Evolutionary conservation across 345 rosid genomes (phyloP).

Genomic region (Camelina hispida): DNA sequence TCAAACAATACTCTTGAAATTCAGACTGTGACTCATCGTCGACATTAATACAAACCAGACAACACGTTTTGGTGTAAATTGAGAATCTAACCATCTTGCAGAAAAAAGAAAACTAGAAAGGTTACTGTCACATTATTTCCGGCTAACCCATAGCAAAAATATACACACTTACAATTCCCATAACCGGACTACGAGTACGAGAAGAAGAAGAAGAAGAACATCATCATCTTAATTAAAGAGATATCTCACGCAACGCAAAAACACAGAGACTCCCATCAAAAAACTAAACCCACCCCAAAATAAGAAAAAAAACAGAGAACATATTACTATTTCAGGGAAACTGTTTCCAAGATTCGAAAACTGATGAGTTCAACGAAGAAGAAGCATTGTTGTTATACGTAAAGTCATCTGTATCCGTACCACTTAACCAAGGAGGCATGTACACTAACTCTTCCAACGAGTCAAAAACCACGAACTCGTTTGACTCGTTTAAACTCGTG

Average conservation of each 20-base stretch:
- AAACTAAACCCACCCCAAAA: neutral
- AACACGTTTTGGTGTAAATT: neutral
- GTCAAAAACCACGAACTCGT: constrained; percentile 64
- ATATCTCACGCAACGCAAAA: constrained; percentile 31
- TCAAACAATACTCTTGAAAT: no score
- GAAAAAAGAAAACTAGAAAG: neutral
- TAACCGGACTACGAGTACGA: neutral
- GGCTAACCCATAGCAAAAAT: neutral
- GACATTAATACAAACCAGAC: neutral
- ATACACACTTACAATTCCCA: constrained; percentile 23
- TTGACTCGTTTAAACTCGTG: constrained; percentile 52
- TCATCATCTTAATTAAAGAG: constrained; percentile 22
- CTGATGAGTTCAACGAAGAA: constrained; percentile 19
- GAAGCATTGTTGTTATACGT: constrained; percentile 30
- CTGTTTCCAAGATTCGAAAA: constrained; percentile 31
- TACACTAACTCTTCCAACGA: constrained; percentile 52
- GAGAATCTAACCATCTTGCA: neutral
- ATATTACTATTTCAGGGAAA: constrained; percentile 17
- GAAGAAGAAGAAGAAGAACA: neutral
- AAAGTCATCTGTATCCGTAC: constrained; percentile 22
- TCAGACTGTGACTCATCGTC: no score
- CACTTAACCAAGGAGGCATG: constrained; percentile 39
- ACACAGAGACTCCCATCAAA: constrained; percentile 31
- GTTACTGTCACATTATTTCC: constrained; percentile 6
- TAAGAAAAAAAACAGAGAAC: neutral